These are phyloP conservation scores for Alternaria rosae DNA, from an alignment of 2,329 filamentous ascomycete genomes.

Conservation along the genomic window DNA sequence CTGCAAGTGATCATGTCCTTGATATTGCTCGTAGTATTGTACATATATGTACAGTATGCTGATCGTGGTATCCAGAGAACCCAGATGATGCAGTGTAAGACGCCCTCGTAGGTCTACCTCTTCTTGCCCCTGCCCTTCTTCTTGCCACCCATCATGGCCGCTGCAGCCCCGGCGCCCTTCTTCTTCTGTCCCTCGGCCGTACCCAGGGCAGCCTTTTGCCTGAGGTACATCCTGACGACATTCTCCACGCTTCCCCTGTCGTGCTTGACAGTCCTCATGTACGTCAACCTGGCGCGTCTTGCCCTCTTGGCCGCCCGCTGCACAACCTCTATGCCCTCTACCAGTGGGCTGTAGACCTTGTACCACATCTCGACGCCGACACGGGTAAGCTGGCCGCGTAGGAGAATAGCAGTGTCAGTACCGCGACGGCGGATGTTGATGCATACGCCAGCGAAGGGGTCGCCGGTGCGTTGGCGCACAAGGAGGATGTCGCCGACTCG, in stretches of 20 bases:
- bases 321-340: slow-evolving; percentile 91
- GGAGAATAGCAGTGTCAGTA: slow-evolving; percentile 84
- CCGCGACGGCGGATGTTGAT: slow-evolving; percentile 85
- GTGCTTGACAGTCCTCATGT: slow-evolving; percentile 69
- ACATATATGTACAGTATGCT: slow-evolving; percentile 15
- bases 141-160: slow-evolving; percentile 37
- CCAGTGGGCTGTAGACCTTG: slow-evolving; percentile 90
- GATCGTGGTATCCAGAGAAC: not conserved
- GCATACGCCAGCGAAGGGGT: slow-evolving; percentile 89
- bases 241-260: slow-evolving; percentile 50
- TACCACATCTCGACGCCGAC: slow-evolving; percentile 97
- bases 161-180: slow-evolving; percentile 29
- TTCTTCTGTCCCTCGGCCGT: slow-evolving; percentile 39
- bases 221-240: slow-evolving; percentile 46
- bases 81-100: not conserved
- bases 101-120: slow-evolving; percentile 25
- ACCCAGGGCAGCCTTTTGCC: slow-evolving; percentile 48
- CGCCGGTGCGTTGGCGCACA: slow-evolving; percentile 82
- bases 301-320: slow-evolving; percentile 85
- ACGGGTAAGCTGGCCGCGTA: slow-evolving; percentile 85
- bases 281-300: slow-evolving; percentile 85
- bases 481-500: slow-evolving; percentile 90
- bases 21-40: slow-evolving; percentile 10
- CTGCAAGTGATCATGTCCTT: not conserved
- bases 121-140: slow-evolving; percentile 42